Conservation (phyloP, 2,329 filamentous ascomycete genomes). For the Xylaria sp. region DNA sequence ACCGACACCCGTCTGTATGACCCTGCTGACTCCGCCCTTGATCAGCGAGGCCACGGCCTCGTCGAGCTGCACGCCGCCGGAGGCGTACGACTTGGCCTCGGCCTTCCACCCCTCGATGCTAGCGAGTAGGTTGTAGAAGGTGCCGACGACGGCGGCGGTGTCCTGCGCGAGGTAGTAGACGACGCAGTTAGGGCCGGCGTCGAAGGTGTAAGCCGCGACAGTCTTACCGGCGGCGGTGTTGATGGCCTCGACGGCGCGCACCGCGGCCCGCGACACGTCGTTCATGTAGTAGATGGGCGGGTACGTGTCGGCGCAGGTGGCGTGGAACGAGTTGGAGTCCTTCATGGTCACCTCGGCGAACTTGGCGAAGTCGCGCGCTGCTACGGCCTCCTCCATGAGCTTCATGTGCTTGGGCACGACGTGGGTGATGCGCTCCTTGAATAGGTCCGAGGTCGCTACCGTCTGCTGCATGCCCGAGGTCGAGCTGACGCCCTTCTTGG, state of each 20-base stretch:
- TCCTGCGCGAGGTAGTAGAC: constrained; percentile 93
- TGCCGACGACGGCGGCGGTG: constrained; percentile 76
- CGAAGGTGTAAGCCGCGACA: constrained; percentile 95
- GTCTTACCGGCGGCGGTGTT: constrained; percentile 82
- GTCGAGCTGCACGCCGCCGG: constrained; percentile 68
- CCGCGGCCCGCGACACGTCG: constrained; percentile 87
- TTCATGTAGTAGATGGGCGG: constrained; percentile 99
- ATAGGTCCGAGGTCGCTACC: constrained; percentile 89
- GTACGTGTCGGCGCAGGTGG: constrained; percentile 92
- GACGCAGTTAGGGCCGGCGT: constrained; percentile 96
- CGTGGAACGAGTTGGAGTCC: constrained; percentile 97
- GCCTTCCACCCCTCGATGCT: constrained; percentile 78
- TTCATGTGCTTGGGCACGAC: constrained; percentile 88
- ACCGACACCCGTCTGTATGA: constrained; percentile 92
- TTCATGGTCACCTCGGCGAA: constrained; percentile 95
- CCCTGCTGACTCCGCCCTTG: constrained; percentile 82
- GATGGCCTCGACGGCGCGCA: constrained; percentile 88
- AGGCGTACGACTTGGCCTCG: constrained; percentile 62
- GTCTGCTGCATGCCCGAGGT: constrained; percentile 98
- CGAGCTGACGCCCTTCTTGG: constrained; percentile 94
- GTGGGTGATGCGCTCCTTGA: constrained; percentile 76
- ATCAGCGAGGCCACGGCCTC: constrained; percentile 73
- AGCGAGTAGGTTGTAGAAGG: constrained; percentile 75
- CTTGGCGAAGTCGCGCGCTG: constrained; percentile 79
- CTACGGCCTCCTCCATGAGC: constrained; percentile 85